These are phyloP conservation scores for Avena atlantica DNA, from an alignment of 176 grass and related monocot species.

Conservation along the genomic window DNA sequence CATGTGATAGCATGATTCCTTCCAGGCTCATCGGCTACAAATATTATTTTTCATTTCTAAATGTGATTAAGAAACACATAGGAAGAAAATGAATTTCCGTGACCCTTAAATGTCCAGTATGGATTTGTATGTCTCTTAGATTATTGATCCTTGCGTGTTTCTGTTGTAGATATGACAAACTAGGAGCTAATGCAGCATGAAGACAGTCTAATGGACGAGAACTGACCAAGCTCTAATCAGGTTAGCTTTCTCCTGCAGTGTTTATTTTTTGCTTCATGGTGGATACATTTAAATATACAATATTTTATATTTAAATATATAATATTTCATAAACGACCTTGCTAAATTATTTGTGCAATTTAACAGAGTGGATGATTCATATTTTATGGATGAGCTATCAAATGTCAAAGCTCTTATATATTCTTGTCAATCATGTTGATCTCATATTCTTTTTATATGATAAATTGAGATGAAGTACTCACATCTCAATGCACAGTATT, in stretches of 20 bases:
- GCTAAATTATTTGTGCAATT: background rate
- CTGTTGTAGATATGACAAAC: slow-evolving; percentile 81
- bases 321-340: background rate
- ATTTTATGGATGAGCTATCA: background rate
- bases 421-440: background rate
- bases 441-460: background rate
- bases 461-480: background rate
- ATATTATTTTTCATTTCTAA: background rate
- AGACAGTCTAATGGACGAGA: slow-evolving; percentile 74
- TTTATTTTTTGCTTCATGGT: background rate
- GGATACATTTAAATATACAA: background rate
- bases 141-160: background rate
- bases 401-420: background rate
- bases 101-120: background rate
- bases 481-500: background rate
- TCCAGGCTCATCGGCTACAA: background rate
- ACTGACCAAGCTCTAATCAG: slow-evolving; percentile 82
- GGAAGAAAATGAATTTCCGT: background rate
- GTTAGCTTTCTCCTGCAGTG: slow-evolving; percentile 32
- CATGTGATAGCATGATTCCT: background rate
- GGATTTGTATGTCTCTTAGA: slow-evolving; percentile 12
- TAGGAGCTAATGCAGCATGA: slow-evolving; percentile 77
- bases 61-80: background rate
- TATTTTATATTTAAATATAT: too few relatives aligned
- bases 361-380: background rate